These are phyloP conservation scores for Parastagonospora avenae DNA, from an alignment of 2,329 filamentous ascomycete species.

Conservation along the genomic window DNA sequence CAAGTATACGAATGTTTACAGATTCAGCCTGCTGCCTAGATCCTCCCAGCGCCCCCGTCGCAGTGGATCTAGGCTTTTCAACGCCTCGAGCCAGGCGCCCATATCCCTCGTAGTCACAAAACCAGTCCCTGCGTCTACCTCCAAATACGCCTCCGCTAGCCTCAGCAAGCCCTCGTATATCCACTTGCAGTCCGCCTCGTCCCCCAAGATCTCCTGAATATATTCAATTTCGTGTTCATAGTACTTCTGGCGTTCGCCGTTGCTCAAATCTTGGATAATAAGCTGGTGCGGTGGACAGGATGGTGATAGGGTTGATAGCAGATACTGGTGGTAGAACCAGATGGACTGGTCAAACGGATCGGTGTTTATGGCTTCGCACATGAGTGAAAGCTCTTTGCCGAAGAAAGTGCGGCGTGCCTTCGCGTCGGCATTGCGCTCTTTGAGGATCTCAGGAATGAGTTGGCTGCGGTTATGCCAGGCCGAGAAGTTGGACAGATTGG, in stretches of 20 bases:
- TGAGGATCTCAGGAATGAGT: constrained; percentile 76
- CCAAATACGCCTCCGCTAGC: constrained; percentile 68
- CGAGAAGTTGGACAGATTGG: constrained; percentile 93
- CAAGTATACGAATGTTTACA: constrained; percentile 29
- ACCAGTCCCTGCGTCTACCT: constrained; percentile 49
- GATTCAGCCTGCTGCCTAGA: constrained; percentile 58
- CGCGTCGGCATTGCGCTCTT: constrained; percentile 70
- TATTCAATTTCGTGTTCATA: constrained; percentile 73
- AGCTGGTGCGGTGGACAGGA: constrained; percentile 57
- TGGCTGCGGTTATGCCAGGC: constrained; percentile 93
- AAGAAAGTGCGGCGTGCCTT: constrained; percentile 70
- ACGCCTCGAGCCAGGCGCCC: constrained; percentile 61
- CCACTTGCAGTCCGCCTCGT: constrained; percentile 78
- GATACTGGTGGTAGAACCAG: constrained; percentile 95
- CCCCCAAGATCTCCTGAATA: constrained; percentile 70
- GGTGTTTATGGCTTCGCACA: constrained; percentile 80
- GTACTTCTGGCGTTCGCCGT: constrained; percentile 67
- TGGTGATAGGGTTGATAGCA: constrained; percentile 69
- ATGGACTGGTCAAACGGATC: constrained; percentile 94
- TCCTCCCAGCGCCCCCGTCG: constrained; percentile 78
- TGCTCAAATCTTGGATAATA: constrained; percentile 68
- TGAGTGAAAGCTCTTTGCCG: constrained; percentile 75
- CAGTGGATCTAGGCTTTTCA: constrained; percentile 75
- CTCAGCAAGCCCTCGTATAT: constrained; percentile 86
- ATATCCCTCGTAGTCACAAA: constrained; percentile 53